Evolutionary conservation across 345 rosid species (phyloP), one percentile per base, ranked within the genome.

Genomic region (Cardiospermum halicacabum): DNA sequence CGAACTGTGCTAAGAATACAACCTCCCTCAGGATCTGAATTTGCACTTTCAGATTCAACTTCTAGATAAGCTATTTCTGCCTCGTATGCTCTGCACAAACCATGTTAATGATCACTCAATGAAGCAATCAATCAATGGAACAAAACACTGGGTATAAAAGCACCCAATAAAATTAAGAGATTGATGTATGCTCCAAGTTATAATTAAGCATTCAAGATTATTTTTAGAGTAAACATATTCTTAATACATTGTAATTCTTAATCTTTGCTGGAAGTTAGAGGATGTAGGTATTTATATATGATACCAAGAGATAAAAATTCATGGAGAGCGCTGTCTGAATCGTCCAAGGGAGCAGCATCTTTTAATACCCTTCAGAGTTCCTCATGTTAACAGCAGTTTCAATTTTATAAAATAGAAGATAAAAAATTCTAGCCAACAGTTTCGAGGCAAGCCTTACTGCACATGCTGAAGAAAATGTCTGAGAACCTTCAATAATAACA

Each of bases 61-160:
- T 82, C 89, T 58, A 86, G 72, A 67, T 72, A 90, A 56, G 84
- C 76, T 76, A 93, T 80, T 77, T 93, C 98, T 69, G 96, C 96
- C 69, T 90, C 97, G 32, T 93, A 88, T 25, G 89, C 81, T 73
- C 96, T 86, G 60, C 63, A 75, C 69, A 51, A n/a, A 56, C 5
- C 66, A 34, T 27, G 19, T 39, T 53, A 25, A 50, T 3, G 47
- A 56, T 53, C 27, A 55, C 40, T 49, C 2, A 34, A 15, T 10
- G 60, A 53, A 55, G 53, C 54, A 22, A 10, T 21, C 18, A 3
- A 58, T 21, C 50, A 3, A 37, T 43, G 10, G n/a, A 24, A 5
- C 5, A 12, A 11, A 39, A 0, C 27, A 53, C 43, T 34, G n/a
- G 24, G 3, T 26, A 43, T 27, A 25, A 12, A 40, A 13, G 15